Evolutionary conservation across 1,284 basidiomycete genomes (phyloP).

Genomic region (Apiotrichum siamense): DNA sequence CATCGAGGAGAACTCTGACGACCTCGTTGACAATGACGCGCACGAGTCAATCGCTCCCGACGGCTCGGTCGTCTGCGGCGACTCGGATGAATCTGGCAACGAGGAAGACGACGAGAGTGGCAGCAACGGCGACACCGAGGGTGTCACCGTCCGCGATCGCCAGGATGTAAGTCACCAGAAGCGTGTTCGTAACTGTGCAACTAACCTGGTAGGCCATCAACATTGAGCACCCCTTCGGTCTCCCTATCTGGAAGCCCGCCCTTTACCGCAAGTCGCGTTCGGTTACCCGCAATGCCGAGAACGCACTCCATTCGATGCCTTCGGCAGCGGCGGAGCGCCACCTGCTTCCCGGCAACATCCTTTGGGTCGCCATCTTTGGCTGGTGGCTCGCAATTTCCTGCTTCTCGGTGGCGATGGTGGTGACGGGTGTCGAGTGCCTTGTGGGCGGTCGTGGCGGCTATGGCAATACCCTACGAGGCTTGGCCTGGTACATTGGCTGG

Average conservation of each 20-base stretch:
- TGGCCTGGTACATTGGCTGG: constrained; percentile 96
- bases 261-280: constrained; percentile 97
- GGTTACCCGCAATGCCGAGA: constrained; percentile 91
- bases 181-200: too few relatives aligned
- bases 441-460: constrained; percentile 74
- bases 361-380: constrained; percentile 82
- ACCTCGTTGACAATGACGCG: constrained; percentile 15
- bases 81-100: constrained; percentile 28
- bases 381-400: constrained; percentile 83
- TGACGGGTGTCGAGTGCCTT: constrained; percentile 53
- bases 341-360: constrained; percentile 83
- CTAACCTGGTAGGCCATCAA: constrained; percentile 67
- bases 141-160: constrained; percentile 84
- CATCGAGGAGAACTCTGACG: constrained; percentile 8
- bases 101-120: constrained; percentile 34
- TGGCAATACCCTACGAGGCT: constrained; percentile 77
- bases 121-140: constrained; percentile 61
- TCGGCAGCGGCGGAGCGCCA: constrained; percentile 87
- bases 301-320: constrained; percentile 84
- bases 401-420: constrained; percentile 62
- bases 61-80: constrained; percentile 26
- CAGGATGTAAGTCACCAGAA: constrained; percentile 64
- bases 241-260: constrained; percentile 99
- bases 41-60: constrained; percentile 11
- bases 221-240: constrained; percentile 97